Evolutionary conservation across 2,329 filamentous ascomycete species (phyloP).

Genomic region (Fonsecaea pedrosoi): DNA sequence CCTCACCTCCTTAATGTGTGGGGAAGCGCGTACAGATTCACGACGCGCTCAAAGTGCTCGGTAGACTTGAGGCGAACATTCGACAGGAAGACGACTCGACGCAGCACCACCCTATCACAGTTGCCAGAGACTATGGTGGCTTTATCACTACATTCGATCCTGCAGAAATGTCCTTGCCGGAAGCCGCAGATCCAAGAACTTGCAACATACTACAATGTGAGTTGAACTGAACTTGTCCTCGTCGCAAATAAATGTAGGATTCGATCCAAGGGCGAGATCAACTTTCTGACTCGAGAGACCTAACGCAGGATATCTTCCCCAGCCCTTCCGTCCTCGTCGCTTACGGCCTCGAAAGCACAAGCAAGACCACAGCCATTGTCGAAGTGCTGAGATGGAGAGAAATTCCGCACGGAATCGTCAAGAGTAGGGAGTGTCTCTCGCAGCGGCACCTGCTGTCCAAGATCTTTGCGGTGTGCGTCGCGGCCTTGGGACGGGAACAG

Average conservation of each 20-base stretch:
- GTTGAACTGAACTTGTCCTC: background rate
- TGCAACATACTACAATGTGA: conserved; percentile 50
- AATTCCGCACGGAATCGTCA: conserved; percentile 51
- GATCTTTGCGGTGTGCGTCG: conserved; percentile 51
- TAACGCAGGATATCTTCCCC: conserved; percentile 53
- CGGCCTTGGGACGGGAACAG: conserved; percentile 42
- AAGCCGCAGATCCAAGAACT: conserved; percentile 52
- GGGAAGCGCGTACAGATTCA: conserved; percentile 1
- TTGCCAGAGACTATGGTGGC: conserved; percentile 18
- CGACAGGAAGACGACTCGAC: background rate
- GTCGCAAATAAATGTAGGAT: background rate
- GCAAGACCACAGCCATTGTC: conserved; percentile 76
- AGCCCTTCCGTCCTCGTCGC: conserved; percentile 76
- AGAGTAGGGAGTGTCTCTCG: conserved; percentile 55
- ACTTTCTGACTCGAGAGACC: background rate
- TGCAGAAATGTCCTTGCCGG: conserved; percentile 50
- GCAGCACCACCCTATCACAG: background rate
- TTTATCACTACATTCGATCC: conserved; percentile 26
- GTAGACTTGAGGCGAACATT: background rate
- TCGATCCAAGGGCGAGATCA: background rate
- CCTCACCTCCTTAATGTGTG: background rate
- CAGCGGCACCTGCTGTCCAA: conserved; percentile 55
- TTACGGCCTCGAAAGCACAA: conserved; percentile 84
- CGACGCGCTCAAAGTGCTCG: background rate
- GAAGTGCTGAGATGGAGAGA: conserved; percentile 68